Evolutionary conservation across 305 asterid species (phyloP).

Genomic region (Solanum hybrid): DNA sequence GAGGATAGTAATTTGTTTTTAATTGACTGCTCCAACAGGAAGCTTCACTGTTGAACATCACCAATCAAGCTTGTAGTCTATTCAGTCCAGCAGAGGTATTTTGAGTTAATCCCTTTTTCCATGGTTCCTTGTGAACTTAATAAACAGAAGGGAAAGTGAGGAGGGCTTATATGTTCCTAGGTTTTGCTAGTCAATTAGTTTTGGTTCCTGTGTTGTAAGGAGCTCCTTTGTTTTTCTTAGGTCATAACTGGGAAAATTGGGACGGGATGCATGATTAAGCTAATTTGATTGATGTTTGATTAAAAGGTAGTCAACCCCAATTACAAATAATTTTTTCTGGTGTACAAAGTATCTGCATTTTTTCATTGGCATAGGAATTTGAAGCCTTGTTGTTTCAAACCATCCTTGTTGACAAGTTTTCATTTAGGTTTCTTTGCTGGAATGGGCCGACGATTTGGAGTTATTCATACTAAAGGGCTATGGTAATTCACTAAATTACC

Average conservation of each 20-base stretch:
- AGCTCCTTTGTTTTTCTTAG: not conserved
- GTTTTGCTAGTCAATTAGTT: not conserved
- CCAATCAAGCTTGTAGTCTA: slow-evolving; percentile 81
- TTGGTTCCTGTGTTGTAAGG: not conserved
- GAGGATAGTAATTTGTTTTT: slow-evolving; percentile 1
- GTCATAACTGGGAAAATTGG: slow-evolving; percentile 1
- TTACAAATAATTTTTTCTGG: not conserved
- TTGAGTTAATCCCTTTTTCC: slow-evolving; percentile 2
- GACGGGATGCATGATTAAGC: not conserved
- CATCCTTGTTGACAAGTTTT: slow-evolving; percentile 4
- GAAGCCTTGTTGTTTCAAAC: not conserved
- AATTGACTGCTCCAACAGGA: slow-evolving; percentile 34
- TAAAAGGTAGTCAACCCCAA: not conserved
- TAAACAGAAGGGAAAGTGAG: not conserved
- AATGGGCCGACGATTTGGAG: slow-evolving; percentile 94
- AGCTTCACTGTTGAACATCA: slow-evolving; percentile 71
- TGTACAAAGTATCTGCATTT: not conserved
- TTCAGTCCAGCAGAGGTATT: slow-evolving; percentile 73
- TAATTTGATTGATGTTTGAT: not conserved
- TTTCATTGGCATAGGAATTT: not conserved
- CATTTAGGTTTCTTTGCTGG: slow-evolving; percentile 61
- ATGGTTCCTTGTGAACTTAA: not conserved
- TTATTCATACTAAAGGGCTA: slow-evolving; percentile 76
- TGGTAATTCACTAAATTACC: slow-evolving; percentile 82
- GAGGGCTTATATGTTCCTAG: not conserved